Conservation (phyloP, 257 asterid species). For the Perilla frutescens region DNA sequence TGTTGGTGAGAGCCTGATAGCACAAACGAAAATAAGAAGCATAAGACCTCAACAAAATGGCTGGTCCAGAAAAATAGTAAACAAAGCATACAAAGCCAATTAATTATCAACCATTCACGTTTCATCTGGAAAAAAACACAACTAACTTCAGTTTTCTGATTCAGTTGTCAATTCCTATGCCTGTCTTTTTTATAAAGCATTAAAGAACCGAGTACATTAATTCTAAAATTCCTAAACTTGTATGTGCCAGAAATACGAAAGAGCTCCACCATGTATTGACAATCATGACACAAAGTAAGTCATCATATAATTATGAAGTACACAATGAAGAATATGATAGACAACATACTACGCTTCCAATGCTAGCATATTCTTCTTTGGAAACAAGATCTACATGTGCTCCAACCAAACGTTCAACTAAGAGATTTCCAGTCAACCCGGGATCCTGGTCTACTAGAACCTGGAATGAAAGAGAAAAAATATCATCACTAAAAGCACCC, state of each 20-base stretch:
- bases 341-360: constrained; percentile 75
- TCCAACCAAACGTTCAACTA: constrained; percentile 97
- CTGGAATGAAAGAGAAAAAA: constrained; percentile 47
- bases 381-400: constrained; percentile 94
- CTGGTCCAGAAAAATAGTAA: not conserved
- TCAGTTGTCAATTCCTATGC: not conserved
- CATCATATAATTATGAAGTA: constrained; percentile 1
- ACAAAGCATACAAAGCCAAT: not conserved
- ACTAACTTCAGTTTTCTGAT: not conserved
- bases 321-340: constrained; percentile 18
- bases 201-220: not conserved
- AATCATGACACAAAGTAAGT: constrained; percentile 1
- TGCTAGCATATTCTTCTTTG: constrained; percentile 86
- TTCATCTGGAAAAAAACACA: constrained; percentile 4
- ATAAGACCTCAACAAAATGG: constrained; percentile 14
- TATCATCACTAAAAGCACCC: not conserved
- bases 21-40: constrained; percentile 29
- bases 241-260: not conserved
- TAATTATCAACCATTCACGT: not conserved
- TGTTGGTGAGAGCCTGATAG: constrained; percentile 75
- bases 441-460: constrained; percentile 87
- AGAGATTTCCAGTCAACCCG: constrained; percentile 94
- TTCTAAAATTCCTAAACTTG: not conserved
- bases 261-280: not conserved
- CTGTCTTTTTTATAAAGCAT: not conserved